A percentile compares a stretch with the other conserved stretches of the same genome.
Evolutionary conservation across 306 rosid genomes (phyloP).

Genomic region (Inga leiocalycina): DNA sequence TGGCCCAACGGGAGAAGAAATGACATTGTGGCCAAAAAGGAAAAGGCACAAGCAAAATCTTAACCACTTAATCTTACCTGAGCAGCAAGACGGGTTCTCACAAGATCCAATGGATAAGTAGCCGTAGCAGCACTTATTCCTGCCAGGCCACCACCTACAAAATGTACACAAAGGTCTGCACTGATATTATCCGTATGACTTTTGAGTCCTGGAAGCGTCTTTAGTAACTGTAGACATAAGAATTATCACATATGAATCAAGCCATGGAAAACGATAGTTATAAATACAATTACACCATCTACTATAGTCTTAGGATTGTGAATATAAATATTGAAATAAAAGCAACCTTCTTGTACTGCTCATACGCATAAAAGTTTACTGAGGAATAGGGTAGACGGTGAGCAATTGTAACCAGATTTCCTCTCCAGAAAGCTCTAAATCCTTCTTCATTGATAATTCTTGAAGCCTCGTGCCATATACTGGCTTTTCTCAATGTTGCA

Average conservation of each 20-base stretch:
- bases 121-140: slow-evolving; percentile 90
- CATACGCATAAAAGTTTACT: slow-evolving; percentile 86
- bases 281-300: background rate
- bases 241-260: slow-evolving; percentile 10
- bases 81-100: slow-evolving; percentile 75
- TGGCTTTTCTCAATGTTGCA: slow-evolving; percentile 71
- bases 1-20: background rate
- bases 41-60: background rate
- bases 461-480: slow-evolving; percentile 95
- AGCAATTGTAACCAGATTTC: slow-evolving; percentile 93
- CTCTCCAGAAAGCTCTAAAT: slow-evolving; percentile 96
- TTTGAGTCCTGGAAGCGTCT: slow-evolving; percentile 59
- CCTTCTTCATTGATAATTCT: slow-evolving; percentile 90
- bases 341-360: slow-evolving; percentile 78
- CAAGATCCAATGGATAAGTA: slow-evolving; percentile 72
- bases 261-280: background rate
- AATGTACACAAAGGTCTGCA: slow-evolving; percentile 69
- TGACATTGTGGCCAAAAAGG: background rate
- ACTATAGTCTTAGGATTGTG: background rate
- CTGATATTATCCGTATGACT: slow-evolving; percentile 50
- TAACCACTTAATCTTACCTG: slow-evolving; percentile 47
- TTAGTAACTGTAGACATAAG: slow-evolving; percentile 53
- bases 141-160: slow-evolving; percentile 89
- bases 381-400: slow-evolving; percentile 96
- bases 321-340: slow-evolving; percentile 2